phyloP scores from a whole-genome alignment of 495 filamentous ascomycete genomes.

The Cladorrhinum samala region DNA sequence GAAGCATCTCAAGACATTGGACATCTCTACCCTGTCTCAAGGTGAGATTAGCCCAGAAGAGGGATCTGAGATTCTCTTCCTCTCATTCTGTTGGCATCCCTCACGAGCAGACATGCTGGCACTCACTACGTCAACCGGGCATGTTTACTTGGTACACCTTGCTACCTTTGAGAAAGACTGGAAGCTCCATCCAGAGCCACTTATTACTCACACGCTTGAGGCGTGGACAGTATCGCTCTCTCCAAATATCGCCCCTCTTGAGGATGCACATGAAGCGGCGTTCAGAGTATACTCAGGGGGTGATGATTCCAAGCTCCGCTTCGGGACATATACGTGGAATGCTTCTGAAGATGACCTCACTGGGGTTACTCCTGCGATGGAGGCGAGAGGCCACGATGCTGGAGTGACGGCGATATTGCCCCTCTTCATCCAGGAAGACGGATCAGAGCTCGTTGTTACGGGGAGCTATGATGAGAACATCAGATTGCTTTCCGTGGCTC shows the following conservation, averaged over 20 bases:
- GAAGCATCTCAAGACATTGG: conserved; percentile 27
- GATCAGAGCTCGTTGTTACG: conserved; percentile 59
- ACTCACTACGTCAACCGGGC: conserved; percentile 63
- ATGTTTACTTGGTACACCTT: conserved; percentile 46
- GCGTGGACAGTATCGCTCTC: conserved; percentile 63
- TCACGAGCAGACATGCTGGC: conserved; percentile 43
- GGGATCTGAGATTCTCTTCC: conserved; percentile 53
- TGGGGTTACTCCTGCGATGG: conserved; percentile 26
- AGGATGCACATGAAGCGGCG: neutral
- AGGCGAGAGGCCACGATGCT: conserved; percentile 58
- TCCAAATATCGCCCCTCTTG: conserved; percentile 2
- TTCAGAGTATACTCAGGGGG: conserved; percentile 57
- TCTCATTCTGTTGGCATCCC: conserved; percentile 69
- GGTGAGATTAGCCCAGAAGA: conserved; percentile 24
- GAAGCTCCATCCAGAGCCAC: conserved; percentile 20
- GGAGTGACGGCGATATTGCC: conserved; percentile 88
- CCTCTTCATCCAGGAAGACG: conserved; percentile 36
- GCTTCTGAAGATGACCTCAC: conserved; percentile 32
- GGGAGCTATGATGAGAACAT: conserved; percentile 90
- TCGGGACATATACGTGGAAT: conserved; percentile 21
- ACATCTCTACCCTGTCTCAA: conserved; percentile 16
- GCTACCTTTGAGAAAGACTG: conserved; percentile 22
- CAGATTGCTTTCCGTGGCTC: conserved; percentile 54
- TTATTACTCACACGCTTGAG: conserved; percentile 48
- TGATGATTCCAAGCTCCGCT: conserved; percentile 54